Base-by-base conservation (phyloP, 202 grass and related monocot species). In the Zoysia matrella region DNA sequence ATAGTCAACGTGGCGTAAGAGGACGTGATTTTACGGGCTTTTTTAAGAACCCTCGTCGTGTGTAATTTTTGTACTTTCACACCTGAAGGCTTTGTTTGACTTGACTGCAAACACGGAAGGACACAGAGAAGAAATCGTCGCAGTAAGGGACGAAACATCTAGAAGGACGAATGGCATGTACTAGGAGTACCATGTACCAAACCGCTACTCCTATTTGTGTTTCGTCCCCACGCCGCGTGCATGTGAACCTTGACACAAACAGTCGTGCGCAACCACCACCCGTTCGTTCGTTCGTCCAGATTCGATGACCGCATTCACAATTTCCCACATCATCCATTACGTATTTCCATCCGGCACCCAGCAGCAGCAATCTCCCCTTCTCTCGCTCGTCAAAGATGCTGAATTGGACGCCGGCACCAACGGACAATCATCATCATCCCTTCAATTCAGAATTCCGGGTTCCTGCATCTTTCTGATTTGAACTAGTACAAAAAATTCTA, bases 161-260 rank as follows among this genome's bases (percentile, higher is more conserved):
- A 72, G 66, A 36, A 72, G 11, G 57, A 18, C 55, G 22, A 22
- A 22, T 22, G 22, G 22, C 22, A 22, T 22, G 22, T 22, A 22
- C 22, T 22, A 22, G 22, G 22, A 22, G 22, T 22, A 22, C 22
- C 57, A 30, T 30, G 40, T 44, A 66, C 63, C 11, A 22, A 22
- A 22, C 22, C 22, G 22, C 22, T 22, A 22, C 9, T 6, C 43
- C 16, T 11, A 80, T 16, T 36, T 14, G 18, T 40, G 45, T 56
- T 65, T 36, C 71, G 52, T 60, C 63, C 44, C 69, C 30, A 72
- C 68, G 79, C 36, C 14, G 66, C 30, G 68, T 62, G 52, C 72
- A 62, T 58, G 72, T 60, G 81, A 60, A 58, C 81, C 81, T 58
- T 74, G 14, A 66, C 12, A 2, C 11, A 52, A 9, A 52, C 66